These are phyloP conservation scores for Piromyces finnis DNA, from an alignment of 192 early-diverging fungal species.

Conservation along the genomic window DNA sequence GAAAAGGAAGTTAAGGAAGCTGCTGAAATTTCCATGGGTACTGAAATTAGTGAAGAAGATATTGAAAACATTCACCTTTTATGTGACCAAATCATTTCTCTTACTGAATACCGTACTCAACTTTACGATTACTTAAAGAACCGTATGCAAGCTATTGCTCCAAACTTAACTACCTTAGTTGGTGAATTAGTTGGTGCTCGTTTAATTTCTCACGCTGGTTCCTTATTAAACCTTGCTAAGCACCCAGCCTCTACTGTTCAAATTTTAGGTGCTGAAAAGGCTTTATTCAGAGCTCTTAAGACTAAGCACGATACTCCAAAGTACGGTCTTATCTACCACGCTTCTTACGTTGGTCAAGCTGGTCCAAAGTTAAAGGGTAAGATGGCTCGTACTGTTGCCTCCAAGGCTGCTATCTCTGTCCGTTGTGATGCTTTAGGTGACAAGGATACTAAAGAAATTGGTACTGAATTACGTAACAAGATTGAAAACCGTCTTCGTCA, in stretches of 20 bases:
- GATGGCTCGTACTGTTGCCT: constrained; percentile 83
- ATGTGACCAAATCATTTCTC: constrained; percentile 89
- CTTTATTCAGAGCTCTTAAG: constrained; percentile 60
- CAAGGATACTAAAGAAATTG: constrained; percentile 53
- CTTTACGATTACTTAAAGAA: constrained; percentile 95
- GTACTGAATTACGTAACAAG: constrained; percentile 71
- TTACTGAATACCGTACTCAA: constrained; percentile 87
- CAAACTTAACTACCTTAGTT: constrained; percentile 81
- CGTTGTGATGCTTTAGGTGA: constrained; percentile 87
- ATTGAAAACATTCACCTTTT: constrained; percentile 84
- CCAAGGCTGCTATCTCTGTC: constrained; percentile 76
- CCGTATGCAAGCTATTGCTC: constrained; percentile 83
- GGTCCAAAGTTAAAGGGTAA: constrained; percentile 89
- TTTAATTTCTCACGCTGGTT: constrained; percentile 92
- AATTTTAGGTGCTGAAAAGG: constrained; percentile 99
- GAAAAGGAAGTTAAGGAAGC: constrained; percentile 88
- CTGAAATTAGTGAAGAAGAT: constrained; percentile 93
- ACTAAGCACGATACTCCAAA: constrained; percentile 3
- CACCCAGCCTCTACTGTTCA: constrained; percentile 96
- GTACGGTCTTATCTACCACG: constrained; percentile 1
- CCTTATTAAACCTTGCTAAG: constrained; percentile 91
- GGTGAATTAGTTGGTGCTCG: constrained; percentile 97
- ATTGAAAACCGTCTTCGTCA: constrained; percentile 73
- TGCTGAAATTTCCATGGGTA: constrained; percentile 97
- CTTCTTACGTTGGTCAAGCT: background rate